A percentile compares a stretch with the other conserved stretches of the same genome.
Conservation (phyloP, 2,329 filamentous ascomycete species). For the Penicillium hesseltinei region DNA sequence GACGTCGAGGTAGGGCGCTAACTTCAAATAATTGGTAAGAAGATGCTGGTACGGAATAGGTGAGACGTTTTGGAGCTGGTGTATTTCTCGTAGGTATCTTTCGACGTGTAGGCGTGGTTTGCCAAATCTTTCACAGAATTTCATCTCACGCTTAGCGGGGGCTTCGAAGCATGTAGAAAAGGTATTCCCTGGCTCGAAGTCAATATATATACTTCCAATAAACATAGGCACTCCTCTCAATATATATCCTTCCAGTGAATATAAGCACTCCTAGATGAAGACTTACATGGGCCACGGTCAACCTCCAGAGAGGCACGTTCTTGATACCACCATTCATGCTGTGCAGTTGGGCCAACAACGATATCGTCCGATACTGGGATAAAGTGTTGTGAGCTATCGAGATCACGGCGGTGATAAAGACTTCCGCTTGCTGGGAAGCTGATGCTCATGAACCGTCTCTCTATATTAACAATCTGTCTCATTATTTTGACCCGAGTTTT, state of each 20-base stretch:
- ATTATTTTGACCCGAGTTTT: conserved; percentile 24
- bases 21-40: conserved; percentile 16
- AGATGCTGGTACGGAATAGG: conserved; percentile 15
- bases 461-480: conserved; percentile 25
- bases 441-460: conserved; percentile 23
- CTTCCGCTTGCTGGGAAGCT: conserved; percentile 29
- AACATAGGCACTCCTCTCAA: neutral
- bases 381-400: conserved; percentile 6
- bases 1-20: conserved; percentile 20
- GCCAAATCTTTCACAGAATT: conserved; percentile 23
- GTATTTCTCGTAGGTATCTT: conserved; percentile 22
- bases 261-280: neutral
- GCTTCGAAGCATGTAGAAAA: conserved; percentile 19
- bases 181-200: conserved; percentile 8
- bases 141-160: conserved; percentile 26
- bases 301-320: conserved; percentile 19
- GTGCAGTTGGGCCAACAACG: conserved; percentile 26
- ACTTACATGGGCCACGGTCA: conserved; percentile 28
- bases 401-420: conserved; percentile 26
- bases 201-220: conserved; percentile 1
- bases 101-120: conserved; percentile 24
- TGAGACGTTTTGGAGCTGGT: conserved; percentile 14
- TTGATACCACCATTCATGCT: conserved; percentile 27
- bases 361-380: conserved; percentile 15
- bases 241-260: neutral